A percentile compares a stretch with the other conserved stretches of the same genome.
phyloP scores from a whole-genome alignment of 1,284 basidiomycete genomes.

The Boletus chippewaensis region DNA sequence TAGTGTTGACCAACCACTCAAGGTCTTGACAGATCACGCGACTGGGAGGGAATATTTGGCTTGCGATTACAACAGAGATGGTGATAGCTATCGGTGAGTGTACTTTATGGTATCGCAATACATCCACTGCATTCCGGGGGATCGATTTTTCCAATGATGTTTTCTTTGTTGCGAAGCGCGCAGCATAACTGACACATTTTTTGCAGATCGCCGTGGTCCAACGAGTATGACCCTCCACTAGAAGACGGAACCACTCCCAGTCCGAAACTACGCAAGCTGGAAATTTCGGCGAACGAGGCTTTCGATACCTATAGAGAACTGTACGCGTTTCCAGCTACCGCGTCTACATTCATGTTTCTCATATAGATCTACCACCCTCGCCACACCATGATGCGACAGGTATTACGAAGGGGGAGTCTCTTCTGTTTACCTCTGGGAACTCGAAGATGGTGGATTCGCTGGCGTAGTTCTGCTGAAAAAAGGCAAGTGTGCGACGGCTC shows the following conservation, averaged over 20 bases:
- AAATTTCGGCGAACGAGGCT: constrained; percentile 90
- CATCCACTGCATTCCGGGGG: too few species aligned
- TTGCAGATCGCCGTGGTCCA: constrained; percentile 91
- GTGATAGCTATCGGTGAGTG: constrained; percentile 83
- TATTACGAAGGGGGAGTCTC: constrained; percentile 97
- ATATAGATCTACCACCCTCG: background rate
- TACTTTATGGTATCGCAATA: background rate
- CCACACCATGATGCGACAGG: constrained; percentile 36
- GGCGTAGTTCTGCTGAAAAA: constrained; percentile 97
- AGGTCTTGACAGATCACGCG: constrained; percentile 71
- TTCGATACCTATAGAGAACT: constrained; percentile 98
- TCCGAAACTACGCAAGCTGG: constrained; percentile 81
- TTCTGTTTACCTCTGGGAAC: constrained; percentile 98
- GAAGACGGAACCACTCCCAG: constrained; percentile 85
- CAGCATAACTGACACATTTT: constrained; percentile 5
- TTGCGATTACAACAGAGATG: constrained; percentile 97
- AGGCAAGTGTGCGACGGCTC: constrained; percentile 46
- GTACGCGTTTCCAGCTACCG: constrained; percentile 40
- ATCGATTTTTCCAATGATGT: background rate
- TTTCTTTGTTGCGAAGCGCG: background rate
- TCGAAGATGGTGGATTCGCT: constrained; percentile 93
- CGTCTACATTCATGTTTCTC: constrained; percentile 1
- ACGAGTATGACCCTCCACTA: constrained; percentile 85
- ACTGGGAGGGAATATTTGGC: constrained; percentile 87
- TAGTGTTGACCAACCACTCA: constrained; percentile 92